phyloP scores from a whole-genome alignment of 2,329 filamentous ascomycete species.

The Penicillium sclerotiorum region DNA sequence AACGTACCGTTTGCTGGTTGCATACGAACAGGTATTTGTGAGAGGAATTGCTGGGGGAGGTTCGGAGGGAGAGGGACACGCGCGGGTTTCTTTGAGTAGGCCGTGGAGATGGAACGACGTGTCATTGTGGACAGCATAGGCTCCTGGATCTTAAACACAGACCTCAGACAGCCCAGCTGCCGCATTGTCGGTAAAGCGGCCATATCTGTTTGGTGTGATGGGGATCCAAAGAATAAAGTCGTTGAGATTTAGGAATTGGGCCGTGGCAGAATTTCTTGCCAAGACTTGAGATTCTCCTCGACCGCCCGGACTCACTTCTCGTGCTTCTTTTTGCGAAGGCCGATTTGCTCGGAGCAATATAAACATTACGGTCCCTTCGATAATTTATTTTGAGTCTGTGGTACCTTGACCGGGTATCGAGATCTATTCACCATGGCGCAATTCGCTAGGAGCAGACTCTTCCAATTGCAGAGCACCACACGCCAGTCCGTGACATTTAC shows the following conservation, averaged over 20 bases:
- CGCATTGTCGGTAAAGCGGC: constrained; percentile 61
- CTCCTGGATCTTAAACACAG: constrained; percentile 57
- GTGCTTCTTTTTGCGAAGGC: constrained; percentile 2
- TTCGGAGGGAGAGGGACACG: constrained; percentile 44
- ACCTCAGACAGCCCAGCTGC: constrained; percentile 72
- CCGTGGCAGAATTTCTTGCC: constrained; percentile 43
- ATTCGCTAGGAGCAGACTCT: constrained; percentile 39
- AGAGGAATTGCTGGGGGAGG: constrained; percentile 45
- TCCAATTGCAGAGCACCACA: constrained; percentile 39
- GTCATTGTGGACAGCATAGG: constrained; percentile 54
- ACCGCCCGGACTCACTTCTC: constrained; percentile 19
- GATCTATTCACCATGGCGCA: constrained; percentile 39
- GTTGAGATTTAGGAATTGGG: constrained; percentile 31
- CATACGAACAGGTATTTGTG: constrained; percentile 45
- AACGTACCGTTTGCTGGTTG: constrained; percentile 41
- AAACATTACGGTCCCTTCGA: neutral
- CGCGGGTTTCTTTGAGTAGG: constrained; percentile 48
- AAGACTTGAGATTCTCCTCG: constrained; percentile 35
- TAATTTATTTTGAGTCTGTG: neutral
- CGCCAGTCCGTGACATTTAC: constrained; percentile 36
- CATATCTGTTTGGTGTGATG: constrained; percentile 55
- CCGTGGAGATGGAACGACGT: constrained; percentile 55
- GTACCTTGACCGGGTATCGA: neutral
- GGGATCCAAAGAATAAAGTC: constrained; percentile 22
- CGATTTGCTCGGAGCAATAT: neutral